Base-by-base conservation (phyloP, 2,329 filamentous ascomycete species). In the Rosellinia necatrix region DNA sequence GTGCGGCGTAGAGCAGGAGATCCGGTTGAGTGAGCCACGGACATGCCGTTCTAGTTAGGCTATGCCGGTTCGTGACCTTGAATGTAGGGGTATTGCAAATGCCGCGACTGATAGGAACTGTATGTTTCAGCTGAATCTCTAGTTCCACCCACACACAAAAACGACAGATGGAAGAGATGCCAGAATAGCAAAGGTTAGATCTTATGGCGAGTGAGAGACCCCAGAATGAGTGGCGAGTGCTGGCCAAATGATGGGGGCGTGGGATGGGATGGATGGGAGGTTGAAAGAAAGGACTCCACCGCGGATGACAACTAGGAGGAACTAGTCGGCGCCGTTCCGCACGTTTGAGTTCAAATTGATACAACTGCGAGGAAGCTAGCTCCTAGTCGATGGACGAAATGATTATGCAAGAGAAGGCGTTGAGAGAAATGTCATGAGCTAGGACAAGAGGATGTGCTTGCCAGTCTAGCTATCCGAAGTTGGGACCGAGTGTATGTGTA, bases 1-100 rank as follows among this genome's bases (percentile, higher is more conserved):
- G 68, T 56, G 24, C 72, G 76, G 56, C 72, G 73, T 50, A 74
- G 66, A 47, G 65, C 69, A 15, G 77, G 76, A 47, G 78, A 79
- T 41, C 75, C 77, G 21, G 73, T 73, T 22, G 74, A 72, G 35
- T 66, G 65, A 58, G 63, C 66, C 56, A 69, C 66, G 66, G 76
- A 76, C 77, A 79, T 80, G 56, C 38, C 49, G 51, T 47, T 37
- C 53, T 41, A 49, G 57, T 60, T 53, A 12, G 27, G 37, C 22
- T 13, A 50, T 19, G 27, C 22, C n/a, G 32, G 3, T 13, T 25
- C 29, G 43, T 30, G 6, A 38, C 15, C 24, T 24, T 29, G 40
- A 24, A 19, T 40, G 35, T 32, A 19, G 32, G 40, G 21, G 21
- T 3, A 17, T 38, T 48, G 25, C 21, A 34, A 44, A 50, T 43